Percentiles rank a stretch among this genome's conserved stretches.
phyloP scores from a whole-genome alignment of 169 alveolate species.

The Cyclospora cayetanensis region DNA sequence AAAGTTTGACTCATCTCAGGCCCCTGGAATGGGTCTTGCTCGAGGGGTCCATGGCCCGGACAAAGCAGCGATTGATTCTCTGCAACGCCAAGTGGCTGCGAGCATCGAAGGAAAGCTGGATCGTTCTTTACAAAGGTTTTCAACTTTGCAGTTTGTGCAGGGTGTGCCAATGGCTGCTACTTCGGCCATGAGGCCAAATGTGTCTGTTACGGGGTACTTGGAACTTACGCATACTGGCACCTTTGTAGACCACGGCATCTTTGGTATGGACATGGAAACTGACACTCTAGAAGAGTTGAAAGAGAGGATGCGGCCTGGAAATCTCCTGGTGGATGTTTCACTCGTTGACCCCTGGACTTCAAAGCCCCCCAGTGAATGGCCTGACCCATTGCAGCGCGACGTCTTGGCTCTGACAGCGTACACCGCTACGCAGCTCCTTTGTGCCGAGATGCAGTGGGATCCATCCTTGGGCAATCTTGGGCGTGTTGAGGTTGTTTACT shows the following conservation, averaged over 20 bases:
- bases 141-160: constrained; percentile 12
- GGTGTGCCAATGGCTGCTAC: constrained; percentile 34
- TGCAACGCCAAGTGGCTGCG: constrained; percentile 70
- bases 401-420: constrained; percentile 53
- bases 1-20: constrained; percentile 33
- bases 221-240: constrained; percentile 37
- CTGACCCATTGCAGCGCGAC: constrained; percentile 63
- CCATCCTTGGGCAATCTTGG: constrained; percentile 69
- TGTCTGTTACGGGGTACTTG: constrained; percentile 60
- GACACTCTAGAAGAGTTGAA: constrained; percentile 61
- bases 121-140: constrained; percentile 44
- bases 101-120: constrained; percentile 55
- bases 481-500: constrained; percentile 57
- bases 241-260: constrained; percentile 49
- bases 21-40: neutral
- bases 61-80: constrained; percentile 51
- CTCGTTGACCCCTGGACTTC: constrained; percentile 67
- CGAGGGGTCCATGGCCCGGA: constrained; percentile 26
- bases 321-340: constrained; percentile 63
- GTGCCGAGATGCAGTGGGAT: constrained; percentile 72
- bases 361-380: constrained; percentile 53
- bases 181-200: constrained; percentile 51
- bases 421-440: constrained; percentile 68
- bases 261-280: constrained; percentile 65
- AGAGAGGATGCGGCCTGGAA: constrained; percentile 44